Base-by-base conservation (phyloP, 148 eudicot genomes). In the Vaccinium macrocarpon region DNA sequence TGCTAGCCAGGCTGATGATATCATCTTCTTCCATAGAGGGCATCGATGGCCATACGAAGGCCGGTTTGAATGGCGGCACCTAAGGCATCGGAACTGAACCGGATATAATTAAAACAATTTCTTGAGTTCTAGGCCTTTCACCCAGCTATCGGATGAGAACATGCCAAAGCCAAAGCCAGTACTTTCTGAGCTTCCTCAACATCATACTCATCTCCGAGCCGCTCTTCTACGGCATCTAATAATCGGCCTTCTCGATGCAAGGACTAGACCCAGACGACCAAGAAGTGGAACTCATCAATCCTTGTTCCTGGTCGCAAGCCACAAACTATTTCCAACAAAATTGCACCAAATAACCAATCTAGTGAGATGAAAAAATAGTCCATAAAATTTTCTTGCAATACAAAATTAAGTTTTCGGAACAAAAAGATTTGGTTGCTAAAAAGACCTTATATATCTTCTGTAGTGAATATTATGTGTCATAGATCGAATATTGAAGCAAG, bases 241-340 rank as follows among this genome's bases (percentile, higher is more conserved):
- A 96, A 35, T 11, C 84, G 80, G 32, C 93, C 90, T 10, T 94
- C 97, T 1, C 95, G 87, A 81, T 96, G 94, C 87, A 91, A 77
- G 6, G 86, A 90, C 98, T 97, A 94, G 0, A 94, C 98, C 95
- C 95, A 96, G 25, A 92, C 95, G 0, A 92, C 96, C 48, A 94
- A 50, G 27, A 82, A 83, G 0, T 82, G 89, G 82, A 85, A 94
- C 21, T 87, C 89, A 1, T 80, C 94, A 5, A 75, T 84, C 85
- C 85, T 93, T 71, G 91, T 81, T 76, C 92, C 91, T 0, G 95
- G 95, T 12, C 94, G 85, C 8, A 79, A 88, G 0, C 99, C 99
- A 64, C 92, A 90, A 0, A 90, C 94, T 0, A 93, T 92, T 73
- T 96, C 99, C 14, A 96, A 83, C 38, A 92, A 49, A 0, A 94